Conservation (phyloP, 169 alveolate genomes). For the Cryptosporidium bovis region DNA sequence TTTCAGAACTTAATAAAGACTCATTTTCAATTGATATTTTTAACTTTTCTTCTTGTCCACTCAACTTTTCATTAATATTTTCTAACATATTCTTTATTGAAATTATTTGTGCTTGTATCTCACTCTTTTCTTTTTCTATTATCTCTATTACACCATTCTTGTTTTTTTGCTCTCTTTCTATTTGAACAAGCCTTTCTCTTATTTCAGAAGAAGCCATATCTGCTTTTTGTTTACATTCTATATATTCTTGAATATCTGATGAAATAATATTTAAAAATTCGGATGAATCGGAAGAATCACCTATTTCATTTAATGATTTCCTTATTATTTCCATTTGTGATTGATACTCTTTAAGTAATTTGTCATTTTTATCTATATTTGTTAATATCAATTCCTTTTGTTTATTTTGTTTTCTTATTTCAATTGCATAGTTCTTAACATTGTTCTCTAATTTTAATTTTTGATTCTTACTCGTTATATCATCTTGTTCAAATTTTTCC, state of each 20-base stretch:
- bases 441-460: slow-evolving; percentile 9
- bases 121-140: slow-evolving; percentile 50
- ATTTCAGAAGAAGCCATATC: slow-evolving; percentile 39
- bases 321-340: background rate
- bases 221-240: slow-evolving; percentile 51
- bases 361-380: slow-evolving; percentile 6
- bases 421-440: slow-evolving; percentile 5
- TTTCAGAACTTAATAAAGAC: slow-evolving; percentile 14
- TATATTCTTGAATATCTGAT: slow-evolving; percentile 50
- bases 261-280: slow-evolving; percentile 14
- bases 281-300: slow-evolving; percentile 1
- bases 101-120: slow-evolving; percentile 10
- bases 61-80: slow-evolving; percentile 3
- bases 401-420: slow-evolving; percentile 21
- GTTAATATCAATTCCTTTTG: slow-evolving; percentile 1
- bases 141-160: slow-evolving; percentile 43
- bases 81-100: slow-evolving; percentile 14
- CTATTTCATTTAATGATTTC: slow-evolving; percentile 5
- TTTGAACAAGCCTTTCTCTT: slow-evolving; percentile 37
- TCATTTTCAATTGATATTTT: background rate
- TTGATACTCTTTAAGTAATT: slow-evolving; percentile 21
- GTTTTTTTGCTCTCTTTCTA: slow-evolving; percentile 47
- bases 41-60: slow-evolving; percentile 35
- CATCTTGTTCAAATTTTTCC: slow-evolving; percentile 33
- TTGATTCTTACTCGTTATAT: slow-evolving; percentile 5